These are phyloP conservation scores for Isabelozyma heimii DNA, from an alignment of 805 yeast genomes.

Conservation along the genomic window DNA sequence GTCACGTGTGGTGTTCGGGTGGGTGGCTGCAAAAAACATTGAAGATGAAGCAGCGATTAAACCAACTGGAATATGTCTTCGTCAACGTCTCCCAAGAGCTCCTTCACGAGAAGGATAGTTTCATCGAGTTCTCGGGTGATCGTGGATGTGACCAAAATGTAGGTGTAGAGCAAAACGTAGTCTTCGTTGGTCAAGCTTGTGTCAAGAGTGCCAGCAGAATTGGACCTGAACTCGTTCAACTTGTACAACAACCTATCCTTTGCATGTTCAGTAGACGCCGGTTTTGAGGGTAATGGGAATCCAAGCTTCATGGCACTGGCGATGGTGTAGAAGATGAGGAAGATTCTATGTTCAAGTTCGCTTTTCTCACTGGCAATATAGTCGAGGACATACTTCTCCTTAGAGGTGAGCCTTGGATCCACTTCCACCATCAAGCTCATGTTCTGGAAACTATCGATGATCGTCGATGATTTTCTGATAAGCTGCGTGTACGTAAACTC, in stretches of 20 bases:
- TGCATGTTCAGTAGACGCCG: constrained; percentile 76
- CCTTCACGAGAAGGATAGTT: constrained; percentile 53
- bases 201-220: constrained; percentile 14
- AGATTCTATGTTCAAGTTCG: constrained; percentile 71
- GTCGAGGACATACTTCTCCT: constrained; percentile 55
- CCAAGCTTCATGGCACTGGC: constrained; percentile 75
- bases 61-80: constrained; percentile 58
- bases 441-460: constrained; percentile 74
- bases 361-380: constrained; percentile 55
- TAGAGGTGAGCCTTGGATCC: constrained; percentile 50
- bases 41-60: constrained; percentile 1
- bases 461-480: constrained; percentile 55
- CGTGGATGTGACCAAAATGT: constrained; percentile 66
- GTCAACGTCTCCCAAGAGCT: constrained; percentile 62
- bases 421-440: constrained; percentile 65
- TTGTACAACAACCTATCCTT: constrained; percentile 66
- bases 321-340: constrained; percentile 73
- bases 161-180: constrained; percentile 73
- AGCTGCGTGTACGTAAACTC: constrained; percentile 47
- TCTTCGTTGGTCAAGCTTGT: constrained; percentile 58
- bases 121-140: constrained; percentile 63
- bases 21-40: neutral
- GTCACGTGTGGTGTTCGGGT: neutral
- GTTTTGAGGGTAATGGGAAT: constrained; percentile 72
- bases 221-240: constrained; percentile 54